Evolutionary conservation across 768 basidiomycete genomes (phyloP).

Genomic region (Russula ochroleuca): DNA sequence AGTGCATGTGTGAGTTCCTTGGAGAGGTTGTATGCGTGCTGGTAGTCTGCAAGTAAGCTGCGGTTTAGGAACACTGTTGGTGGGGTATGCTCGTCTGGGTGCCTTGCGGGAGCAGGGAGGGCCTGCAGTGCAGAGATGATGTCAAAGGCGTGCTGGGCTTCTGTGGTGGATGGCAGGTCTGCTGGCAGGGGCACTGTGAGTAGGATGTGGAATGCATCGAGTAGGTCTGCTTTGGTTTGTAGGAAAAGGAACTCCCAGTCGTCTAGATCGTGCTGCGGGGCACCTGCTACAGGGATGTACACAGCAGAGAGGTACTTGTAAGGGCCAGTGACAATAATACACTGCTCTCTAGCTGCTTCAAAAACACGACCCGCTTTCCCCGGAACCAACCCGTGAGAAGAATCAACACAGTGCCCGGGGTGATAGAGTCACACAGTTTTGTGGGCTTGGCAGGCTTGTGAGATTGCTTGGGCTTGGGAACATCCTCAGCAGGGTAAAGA

Average conservation of each 20-base stretch:
- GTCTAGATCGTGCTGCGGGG: slow-evolving; percentile 35
- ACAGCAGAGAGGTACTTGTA: slow-evolving; percentile 92
- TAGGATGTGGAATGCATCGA: slow-evolving; percentile 65
- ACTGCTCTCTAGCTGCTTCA: slow-evolving; percentile 93
- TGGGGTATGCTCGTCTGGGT: slow-evolving; percentile 5
- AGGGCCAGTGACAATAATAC: slow-evolving; percentile 94
- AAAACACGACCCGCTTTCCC: slow-evolving; percentile 96
- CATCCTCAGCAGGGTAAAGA: slow-evolving; percentile 95
- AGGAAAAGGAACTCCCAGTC: slow-evolving; percentile 73
- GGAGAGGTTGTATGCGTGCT: slow-evolving; percentile 59
- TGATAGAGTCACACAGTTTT: slow-evolving; percentile 80
- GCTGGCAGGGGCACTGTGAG: slow-evolving; percentile 49
- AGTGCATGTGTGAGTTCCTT: slow-evolving; percentile 37
- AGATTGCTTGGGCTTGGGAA: slow-evolving; percentile 84
- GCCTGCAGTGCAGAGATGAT: slow-evolving; percentile 57
- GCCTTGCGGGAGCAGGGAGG: slow-evolving; percentile 33
- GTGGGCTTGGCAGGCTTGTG: slow-evolving; percentile 81
- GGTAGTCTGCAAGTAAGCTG: slow-evolving; percentile 67
- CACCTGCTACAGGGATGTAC: slow-evolving; percentile 32
- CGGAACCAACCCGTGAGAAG: slow-evolving; percentile 96
- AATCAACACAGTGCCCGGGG: slow-evolving; percentile 92
- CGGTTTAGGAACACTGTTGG: slow-evolving; percentile 54
- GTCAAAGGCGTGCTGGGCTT: slow-evolving; percentile 53
- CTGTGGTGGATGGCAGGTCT: slow-evolving; percentile 37
- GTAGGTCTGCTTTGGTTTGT: slow-evolving; percentile 64